These are phyloP conservation scores for Scheffersomyces lignicola DNA, from an alignment of 1,139 yeast species.

Conservation along the genomic window DNA sequence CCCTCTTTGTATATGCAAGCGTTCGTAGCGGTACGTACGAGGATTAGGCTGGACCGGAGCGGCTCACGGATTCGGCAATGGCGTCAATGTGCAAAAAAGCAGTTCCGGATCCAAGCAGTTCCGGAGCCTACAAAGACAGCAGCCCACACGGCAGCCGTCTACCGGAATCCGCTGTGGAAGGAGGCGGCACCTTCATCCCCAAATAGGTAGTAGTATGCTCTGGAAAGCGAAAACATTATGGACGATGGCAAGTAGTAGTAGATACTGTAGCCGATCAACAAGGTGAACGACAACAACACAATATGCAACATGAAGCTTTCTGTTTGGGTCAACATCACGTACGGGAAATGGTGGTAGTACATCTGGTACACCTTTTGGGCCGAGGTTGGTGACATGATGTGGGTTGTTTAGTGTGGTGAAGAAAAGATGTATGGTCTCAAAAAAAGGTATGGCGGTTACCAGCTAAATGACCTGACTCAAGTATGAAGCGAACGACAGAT, in stretches of 20 bases:
- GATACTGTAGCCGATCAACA: slow-evolving; percentile 39
- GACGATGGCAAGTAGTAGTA: slow-evolving; percentile 36
- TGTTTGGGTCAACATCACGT: slow-evolving; percentile 36
- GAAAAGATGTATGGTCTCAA: neutral
- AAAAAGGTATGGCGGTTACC: too few relatives aligned
- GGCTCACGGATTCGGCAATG: too few relatives aligned
- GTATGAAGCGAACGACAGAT: too few relatives aligned
- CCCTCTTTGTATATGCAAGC: too few relatives aligned
- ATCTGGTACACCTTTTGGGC: slow-evolving; percentile 23
- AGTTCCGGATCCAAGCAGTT: too few relatives aligned
- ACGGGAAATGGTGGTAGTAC: slow-evolving; percentile 41
- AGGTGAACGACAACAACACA: slow-evolving; percentile 29
- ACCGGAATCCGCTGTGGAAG: neutral
- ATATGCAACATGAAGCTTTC: slow-evolving; percentile 35
- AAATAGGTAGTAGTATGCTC: slow-evolving; percentile 38
- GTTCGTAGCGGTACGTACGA: too few relatives aligned
- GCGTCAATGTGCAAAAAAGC: too few relatives aligned
- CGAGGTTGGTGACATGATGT: slow-evolving; percentile 8
- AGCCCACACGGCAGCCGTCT: too few relatives aligned
- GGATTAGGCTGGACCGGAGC: too few relatives aligned
- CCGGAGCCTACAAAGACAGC: too few relatives aligned
- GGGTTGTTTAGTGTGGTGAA: neutral
- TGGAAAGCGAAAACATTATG: slow-evolving; percentile 28
- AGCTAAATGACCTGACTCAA: too few relatives aligned
- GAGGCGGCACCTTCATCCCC: slow-evolving; percentile 22